Evolutionary conservation across 148 eudicot genomes (phyloP), one percentile per base, ranked within the genome.

Genomic region (Agrostemma githago): DNA sequence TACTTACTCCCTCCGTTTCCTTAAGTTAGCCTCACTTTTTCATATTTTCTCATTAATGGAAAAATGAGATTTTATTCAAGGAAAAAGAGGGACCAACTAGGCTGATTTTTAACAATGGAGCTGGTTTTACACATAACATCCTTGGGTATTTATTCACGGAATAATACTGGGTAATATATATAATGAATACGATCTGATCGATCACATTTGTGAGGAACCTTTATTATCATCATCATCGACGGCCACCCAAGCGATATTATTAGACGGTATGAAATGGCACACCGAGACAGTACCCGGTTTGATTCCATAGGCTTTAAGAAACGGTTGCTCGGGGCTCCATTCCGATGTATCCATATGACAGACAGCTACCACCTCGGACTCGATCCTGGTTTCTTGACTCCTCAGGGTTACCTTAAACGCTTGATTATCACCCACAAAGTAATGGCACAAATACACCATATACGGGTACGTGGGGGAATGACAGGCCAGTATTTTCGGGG

Each of bases 291-390:
- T 38, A 9, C 74, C 74, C 1, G 66, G 74, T 12, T 59, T 40
- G 9, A 44, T 54, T 42, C 43, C 53, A 4, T 57, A 58, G 6
- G 62, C 46, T 4, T 44, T 61, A 3, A 72, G 46, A 16, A 59
- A 61, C 5, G 43, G 10, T 4, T 57, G 65, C 4, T 58, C 48
- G 15, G 74, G 51, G 74, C 62, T 62, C 38, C 62, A 72, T n/a
- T 17, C 51, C 2, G 62, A 37, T 1, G 74, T 58, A 19, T 72
- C 62, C 74, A 72, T 72, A 14, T 72, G 74, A 62, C 74, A 72
- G 4, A 7, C 40, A 19, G 53, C 65, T n/a, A 72, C 21, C 3
- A 53, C 74, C 6, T 58, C 62, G 3, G 59, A 3, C 9, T 40
- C 65, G 8, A 40, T 72, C 1, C 63, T 34, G 4, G 43, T 64